A percentile compares a stretch with the other conserved stretches of the same genome.
phyloP scores from a whole-genome alignment of 495 filamentous ascomycete genomes.

The Sordaria brevicollis region DNA sequence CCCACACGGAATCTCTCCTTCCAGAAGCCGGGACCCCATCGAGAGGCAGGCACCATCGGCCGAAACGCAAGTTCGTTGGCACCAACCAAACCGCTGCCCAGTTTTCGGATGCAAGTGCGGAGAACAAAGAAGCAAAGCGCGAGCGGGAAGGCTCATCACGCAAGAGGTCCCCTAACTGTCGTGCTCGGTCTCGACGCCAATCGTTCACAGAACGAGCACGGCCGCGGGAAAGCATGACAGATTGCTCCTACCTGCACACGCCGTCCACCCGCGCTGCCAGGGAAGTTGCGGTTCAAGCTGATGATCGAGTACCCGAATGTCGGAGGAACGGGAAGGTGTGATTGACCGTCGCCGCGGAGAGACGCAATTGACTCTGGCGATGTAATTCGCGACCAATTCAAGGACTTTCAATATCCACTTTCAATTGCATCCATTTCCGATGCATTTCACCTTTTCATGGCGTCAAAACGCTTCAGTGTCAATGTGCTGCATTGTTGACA shows the following conservation, averaged over 20 bases:
- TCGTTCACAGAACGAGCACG: not conserved
- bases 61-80: not conserved
- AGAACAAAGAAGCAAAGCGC: not conserved
- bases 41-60: not conserved
- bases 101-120: not conserved
- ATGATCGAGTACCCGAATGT: not conserved
- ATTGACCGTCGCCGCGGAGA: not conserved
- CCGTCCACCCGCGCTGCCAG: not conserved
- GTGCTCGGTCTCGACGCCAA: not conserved
- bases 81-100: not conserved
- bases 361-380: not conserved
- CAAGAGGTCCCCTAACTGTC: not conserved
- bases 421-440: not conserved
- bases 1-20: not conserved
- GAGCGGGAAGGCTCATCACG: not conserved
- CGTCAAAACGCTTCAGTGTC: not conserved
- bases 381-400: not conserved
- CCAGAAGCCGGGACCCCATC: not conserved
- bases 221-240: not conserved
- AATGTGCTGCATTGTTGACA: not conserved
- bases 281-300: not conserved
- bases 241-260: not conserved
- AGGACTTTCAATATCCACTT: not conserved
- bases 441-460: not conserved
- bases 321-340: not conserved